Percentiles rank a stretch among this genome's conserved stretches.
Conservation (phyloP, 768 basidiomycete species). For the Exidia glandulosa region DNA sequence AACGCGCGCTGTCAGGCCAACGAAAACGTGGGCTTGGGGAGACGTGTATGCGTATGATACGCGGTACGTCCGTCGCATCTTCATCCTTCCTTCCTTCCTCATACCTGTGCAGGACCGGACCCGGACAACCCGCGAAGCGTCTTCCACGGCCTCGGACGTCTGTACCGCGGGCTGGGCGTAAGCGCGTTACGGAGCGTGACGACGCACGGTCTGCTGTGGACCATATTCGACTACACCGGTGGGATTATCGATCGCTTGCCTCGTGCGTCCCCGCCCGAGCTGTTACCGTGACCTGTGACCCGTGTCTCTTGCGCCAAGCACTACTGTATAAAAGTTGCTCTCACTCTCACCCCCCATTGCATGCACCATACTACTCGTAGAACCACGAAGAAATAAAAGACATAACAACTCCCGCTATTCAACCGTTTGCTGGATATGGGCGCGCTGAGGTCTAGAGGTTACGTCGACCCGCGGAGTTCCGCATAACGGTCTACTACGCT, state of each 20-base stretch:
- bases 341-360: too few relatives aligned
- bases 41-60: conserved; percentile 67
- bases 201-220: conserved; percentile 90
- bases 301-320: too few relatives aligned
- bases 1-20: conserved; percentile 76
- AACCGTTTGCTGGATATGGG: too few relatives aligned
- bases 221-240: conserved; percentile 64
- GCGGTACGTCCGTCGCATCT: conserved; percentile 38
- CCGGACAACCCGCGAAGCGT: conserved; percentile 46
- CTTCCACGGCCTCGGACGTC: conserved; percentile 52
- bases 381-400: too few relatives aligned
- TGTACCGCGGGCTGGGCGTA: conserved; percentile 91
- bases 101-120: conserved; percentile 53
- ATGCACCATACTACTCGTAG: too few relatives aligned
- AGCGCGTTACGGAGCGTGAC: conserved; percentile 87
- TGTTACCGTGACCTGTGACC: too few relatives aligned
- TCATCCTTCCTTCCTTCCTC: neutral
- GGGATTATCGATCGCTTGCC: conserved; percentile 60
- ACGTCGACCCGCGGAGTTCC: too few relatives aligned
- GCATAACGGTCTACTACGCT: too few relatives aligned
- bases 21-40: conserved; percentile 57
- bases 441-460: too few relatives aligned
- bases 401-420: too few relatives aligned
- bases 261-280: too few relatives aligned
- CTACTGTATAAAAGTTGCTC: too few relatives aligned